Base-by-base conservation (phyloP, 805 yeast genomes). In the Candida fluviatilis region DNA sequence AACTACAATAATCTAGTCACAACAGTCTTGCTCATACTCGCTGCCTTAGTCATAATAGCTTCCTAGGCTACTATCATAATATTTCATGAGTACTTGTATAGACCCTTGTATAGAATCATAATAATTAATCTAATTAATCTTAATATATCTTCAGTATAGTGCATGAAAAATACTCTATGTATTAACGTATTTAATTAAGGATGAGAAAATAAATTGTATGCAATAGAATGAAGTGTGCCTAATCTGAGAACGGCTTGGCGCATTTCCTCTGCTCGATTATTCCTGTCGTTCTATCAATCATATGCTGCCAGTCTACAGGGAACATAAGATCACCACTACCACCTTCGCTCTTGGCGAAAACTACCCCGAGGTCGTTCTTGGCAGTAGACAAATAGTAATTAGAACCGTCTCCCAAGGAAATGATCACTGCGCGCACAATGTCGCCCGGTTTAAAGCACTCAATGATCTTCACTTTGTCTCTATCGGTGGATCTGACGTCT, bases 221-320 rank as follows among this genome's bases (percentile, higher is more conserved):
- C n/a, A n/a, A n/a, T n/a, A n/a, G n/a, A n/a, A n/a, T n/a, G 24
- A 10, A 21, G 10, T 10, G 6, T 6, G 24, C 24, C 24, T 21
- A 31, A 6, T 14, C 35, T 24, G 34, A 26, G 49, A 79, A 84
- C 10, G 96, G 95, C 57, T 87, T 89, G 2, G 99, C 99, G 63
- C 95, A 87, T 60, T 93, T 93, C 42, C 99, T 73, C 49, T 69
- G 68, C 51, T 89, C 97, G 10, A 78, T 60, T 7, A 72, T 75
- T 1, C 96, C 96, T 2, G 90, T 78, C 18, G 61, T 66, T 2
- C 88, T 81, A 45, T 85, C 79, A 23, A 83, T 73, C 98, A 95
- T 93, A 10, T 88, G 84, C 62, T 88, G 90, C 97, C 98, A 93
- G 61, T 93, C 98, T 31, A 88, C 62, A 2, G 99, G 95, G 50